Conservation (phyloP, 1,284 basidiomycete genomes). For the Sporisorium reilianum region DNA sequence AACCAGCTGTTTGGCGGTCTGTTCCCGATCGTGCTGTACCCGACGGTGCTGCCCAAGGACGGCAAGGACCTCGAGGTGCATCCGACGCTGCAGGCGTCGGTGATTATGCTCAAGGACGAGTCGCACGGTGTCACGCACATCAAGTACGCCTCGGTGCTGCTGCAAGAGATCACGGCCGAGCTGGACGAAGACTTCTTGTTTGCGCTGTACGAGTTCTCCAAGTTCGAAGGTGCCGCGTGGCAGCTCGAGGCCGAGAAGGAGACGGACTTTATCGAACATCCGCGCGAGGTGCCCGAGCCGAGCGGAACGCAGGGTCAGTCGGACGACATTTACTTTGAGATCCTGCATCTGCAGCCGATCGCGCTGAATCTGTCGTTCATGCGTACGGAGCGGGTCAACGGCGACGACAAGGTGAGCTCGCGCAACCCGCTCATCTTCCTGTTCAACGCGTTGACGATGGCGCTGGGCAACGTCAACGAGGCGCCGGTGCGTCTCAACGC, state of each 20-base stretch:
- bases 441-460: slow-evolving; percentile 95
- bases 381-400: slow-evolving; percentile 91
- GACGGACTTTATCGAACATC: slow-evolving; percentile 78
- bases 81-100: slow-evolving; percentile 88
- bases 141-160: slow-evolving; percentile 93
- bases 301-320: slow-evolving; percentile 70
- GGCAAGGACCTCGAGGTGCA: slow-evolving; percentile 81
- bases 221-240: slow-evolving; percentile 78
- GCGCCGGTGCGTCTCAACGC: slow-evolving; percentile 96
- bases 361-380: slow-evolving; percentile 94
- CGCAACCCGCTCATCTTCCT: slow-evolving; percentile 90
- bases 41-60: slow-evolving; percentile 88
- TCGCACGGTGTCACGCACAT: slow-evolving; percentile 93
- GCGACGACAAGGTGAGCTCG: slow-evolving; percentile 76
- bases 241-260: slow-evolving; percentile 44
- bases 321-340: slow-evolving; percentile 90
- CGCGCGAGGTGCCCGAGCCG: slow-evolving; percentile 84
- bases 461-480: slow-evolving; percentile 95
- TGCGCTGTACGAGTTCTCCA: slow-evolving; percentile 89
- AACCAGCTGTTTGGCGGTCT: slow-evolving; percentile 97
- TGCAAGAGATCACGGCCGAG: slow-evolving; percentile 95
- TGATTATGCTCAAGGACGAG: slow-evolving; percentile 88
- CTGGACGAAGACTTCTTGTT: slow-evolving; percentile 97
- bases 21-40: slow-evolving; percentile 95
- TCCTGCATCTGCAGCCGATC: slow-evolving; percentile 95